Evolutionary conservation across 805 yeast species (phyloP).

Genomic region (Ogataea corticis): DNA sequence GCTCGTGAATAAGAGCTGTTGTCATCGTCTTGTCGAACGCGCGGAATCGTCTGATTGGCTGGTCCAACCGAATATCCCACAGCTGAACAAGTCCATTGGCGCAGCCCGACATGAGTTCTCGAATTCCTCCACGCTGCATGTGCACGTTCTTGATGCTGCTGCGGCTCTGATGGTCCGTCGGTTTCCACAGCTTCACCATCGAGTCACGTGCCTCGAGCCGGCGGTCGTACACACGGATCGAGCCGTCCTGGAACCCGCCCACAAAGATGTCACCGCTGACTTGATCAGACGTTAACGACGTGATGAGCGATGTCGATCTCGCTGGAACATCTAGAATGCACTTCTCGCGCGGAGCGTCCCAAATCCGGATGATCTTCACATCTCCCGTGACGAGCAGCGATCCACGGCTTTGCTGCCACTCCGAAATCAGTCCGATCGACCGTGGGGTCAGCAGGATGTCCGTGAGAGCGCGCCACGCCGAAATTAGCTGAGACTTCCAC

Average conservation of each 20-base stretch:
- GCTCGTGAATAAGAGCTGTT: constrained; percentile 85
- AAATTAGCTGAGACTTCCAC: constrained; percentile 59
- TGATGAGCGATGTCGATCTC: constrained; percentile 83
- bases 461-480: constrained; percentile 92
- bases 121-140: constrained; percentile 94
- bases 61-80: constrained; percentile 84
- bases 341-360: constrained; percentile 96
- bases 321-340: constrained; percentile 89
- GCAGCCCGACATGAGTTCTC: constrained; percentile 85
- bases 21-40: constrained; percentile 57
- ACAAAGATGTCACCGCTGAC: constrained; percentile 89
- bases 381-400: constrained; percentile 91
- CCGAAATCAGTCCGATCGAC: constrained; percentile 80
- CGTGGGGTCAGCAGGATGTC: constrained; percentile 80
- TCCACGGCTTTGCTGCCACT: constrained; percentile 97
- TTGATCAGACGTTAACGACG: constrained; percentile 90
- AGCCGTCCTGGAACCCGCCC: constrained; percentile 92
- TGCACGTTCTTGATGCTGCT: constrained; percentile 67
- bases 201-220: constrained; percentile 82
- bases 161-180: constrained; percentile 29
- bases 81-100: constrained; percentile 79
- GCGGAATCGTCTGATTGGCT: constrained; percentile 67
- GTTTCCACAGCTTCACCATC: constrained; percentile 80
- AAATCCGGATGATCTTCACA: constrained; percentile 82
- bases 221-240: constrained; percentile 86